These are phyloP conservation scores for Westerdykella sp. DNA, from an alignment of 2,329 filamentous ascomycete genomes.

Conservation along the genomic window DNA sequence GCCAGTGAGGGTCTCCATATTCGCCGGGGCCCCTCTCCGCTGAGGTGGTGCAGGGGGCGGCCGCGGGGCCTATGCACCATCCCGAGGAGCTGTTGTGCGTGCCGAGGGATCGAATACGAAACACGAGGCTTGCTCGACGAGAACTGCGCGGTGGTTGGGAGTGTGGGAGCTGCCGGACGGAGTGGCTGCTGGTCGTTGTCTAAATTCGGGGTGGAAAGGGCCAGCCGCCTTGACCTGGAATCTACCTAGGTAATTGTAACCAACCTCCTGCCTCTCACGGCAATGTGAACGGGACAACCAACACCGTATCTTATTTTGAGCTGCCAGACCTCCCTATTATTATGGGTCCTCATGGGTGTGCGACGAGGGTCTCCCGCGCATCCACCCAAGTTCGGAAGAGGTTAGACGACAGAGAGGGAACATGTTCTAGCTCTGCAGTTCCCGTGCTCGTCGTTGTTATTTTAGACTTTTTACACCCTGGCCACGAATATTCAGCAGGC, in stretches of 20 bases:
- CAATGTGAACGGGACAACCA: not conserved
- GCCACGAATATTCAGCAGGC: too few species aligned
- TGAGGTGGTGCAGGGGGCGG: conserved; percentile 8
- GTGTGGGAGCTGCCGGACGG: not conserved
- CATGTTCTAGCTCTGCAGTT: too few species aligned
- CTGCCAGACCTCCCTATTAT: too few species aligned
- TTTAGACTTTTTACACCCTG: too few species aligned
- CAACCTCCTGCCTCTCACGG: not conserved
- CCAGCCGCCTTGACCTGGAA: not conserved
- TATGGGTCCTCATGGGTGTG: too few species aligned
- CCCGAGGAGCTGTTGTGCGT: not conserved
- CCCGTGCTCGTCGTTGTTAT: too few species aligned
- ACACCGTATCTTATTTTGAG: too few species aligned
- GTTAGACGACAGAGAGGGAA: too few species aligned
- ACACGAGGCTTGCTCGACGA: conserved; percentile 11
- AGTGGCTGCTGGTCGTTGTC: not conserved
- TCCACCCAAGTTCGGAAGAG: too few species aligned
- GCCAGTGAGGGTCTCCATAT: conserved; percentile 1
- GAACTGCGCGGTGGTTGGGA: not conserved
- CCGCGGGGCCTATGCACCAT: not conserved
- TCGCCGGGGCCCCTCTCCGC: conserved; percentile 4
- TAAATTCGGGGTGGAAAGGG: not conserved
- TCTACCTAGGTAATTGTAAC: not conserved
- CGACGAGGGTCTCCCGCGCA: too few species aligned
- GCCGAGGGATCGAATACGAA: conserved; percentile 18